phyloP scores from a whole-genome alignment of 306 rosid species.

The Inga laurina region DNA sequence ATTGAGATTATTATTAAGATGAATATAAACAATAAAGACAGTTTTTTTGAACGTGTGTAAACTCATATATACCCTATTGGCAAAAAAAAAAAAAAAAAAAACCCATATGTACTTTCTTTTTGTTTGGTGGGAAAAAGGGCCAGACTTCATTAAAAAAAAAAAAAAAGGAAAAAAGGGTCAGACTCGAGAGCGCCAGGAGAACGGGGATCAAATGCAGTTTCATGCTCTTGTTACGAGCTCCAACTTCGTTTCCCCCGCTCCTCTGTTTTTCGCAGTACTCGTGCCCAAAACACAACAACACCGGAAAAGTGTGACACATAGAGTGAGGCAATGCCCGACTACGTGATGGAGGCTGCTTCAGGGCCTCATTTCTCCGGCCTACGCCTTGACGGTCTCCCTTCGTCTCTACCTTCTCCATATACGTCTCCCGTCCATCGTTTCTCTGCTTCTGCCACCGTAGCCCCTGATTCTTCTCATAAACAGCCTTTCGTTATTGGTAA shows the following conservation, averaged over 20 bases:
- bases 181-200: neutral
- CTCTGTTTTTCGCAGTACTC: neutral
- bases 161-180: no score
- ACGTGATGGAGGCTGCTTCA: slow-evolving; percentile 85
- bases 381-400: slow-evolving; percentile 60
- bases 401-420: slow-evolving; percentile 50
- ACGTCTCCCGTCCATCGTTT: slow-evolving; percentile 46
- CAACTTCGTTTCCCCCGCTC: neutral
- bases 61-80: no score
- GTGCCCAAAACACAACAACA: neutral
- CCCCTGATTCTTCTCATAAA: slow-evolving; percentile 49
- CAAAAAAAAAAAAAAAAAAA: no score
- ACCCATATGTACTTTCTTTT: no score
- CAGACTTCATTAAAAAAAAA: neutral
- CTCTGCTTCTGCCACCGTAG: slow-evolving; percentile 30
- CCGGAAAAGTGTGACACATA: neutral
- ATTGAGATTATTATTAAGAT: no score
- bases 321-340: slow-evolving; percentile 58
- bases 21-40: no score
- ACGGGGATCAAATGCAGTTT: neutral
- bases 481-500: slow-evolving; percentile 91
- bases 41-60: no score
- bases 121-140: no score
- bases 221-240: neutral
- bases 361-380: slow-evolving; percentile 96